Percentiles rank a stretch among this genome's conserved stretches.
Evolutionary conservation across 345 rosid species (phyloP).

Genomic region (Corymbia maculata): DNA sequence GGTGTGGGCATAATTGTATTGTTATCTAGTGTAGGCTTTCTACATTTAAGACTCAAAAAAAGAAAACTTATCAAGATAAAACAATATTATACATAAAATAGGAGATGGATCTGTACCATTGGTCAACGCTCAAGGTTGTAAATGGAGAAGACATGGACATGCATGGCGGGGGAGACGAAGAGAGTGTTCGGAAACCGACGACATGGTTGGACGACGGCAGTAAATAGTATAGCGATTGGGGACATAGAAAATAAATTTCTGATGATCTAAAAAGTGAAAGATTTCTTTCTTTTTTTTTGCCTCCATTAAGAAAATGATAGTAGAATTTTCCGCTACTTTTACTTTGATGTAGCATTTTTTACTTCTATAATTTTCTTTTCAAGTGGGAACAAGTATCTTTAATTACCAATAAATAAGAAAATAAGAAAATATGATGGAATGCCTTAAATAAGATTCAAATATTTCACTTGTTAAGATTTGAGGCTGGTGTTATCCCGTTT

Average conservation of each 20-base stretch:
- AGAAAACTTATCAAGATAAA: too few species aligned
- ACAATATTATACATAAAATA: too few species aligned
- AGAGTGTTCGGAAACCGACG: neutral
- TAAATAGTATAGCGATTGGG: neutral
- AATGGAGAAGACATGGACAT: too few species aligned
- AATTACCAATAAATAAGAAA: neutral
- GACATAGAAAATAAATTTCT: neutral
- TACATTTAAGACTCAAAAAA: too few species aligned
- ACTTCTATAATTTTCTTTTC: neutral
- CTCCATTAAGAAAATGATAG: neutral
- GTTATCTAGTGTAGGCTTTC: too few species aligned
- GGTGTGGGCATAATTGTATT: too few species aligned
- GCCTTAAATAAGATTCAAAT: neutral
- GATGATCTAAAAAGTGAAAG: neutral
- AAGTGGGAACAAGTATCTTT: neutral
- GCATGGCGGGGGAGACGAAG: too few species aligned
- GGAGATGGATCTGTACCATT: neutral
- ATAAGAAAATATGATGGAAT: neutral
- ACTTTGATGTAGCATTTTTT: neutral
- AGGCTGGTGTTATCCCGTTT: neutral
- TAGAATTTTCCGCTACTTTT: neutral
- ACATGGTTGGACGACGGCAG: neutral
- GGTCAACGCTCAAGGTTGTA: neutral
- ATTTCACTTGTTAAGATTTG: neutral
- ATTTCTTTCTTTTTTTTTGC: too few species aligned